Base-by-base conservation (phyloP, 139 green algal species). In the Chlamydomonas sp. region DNA sequence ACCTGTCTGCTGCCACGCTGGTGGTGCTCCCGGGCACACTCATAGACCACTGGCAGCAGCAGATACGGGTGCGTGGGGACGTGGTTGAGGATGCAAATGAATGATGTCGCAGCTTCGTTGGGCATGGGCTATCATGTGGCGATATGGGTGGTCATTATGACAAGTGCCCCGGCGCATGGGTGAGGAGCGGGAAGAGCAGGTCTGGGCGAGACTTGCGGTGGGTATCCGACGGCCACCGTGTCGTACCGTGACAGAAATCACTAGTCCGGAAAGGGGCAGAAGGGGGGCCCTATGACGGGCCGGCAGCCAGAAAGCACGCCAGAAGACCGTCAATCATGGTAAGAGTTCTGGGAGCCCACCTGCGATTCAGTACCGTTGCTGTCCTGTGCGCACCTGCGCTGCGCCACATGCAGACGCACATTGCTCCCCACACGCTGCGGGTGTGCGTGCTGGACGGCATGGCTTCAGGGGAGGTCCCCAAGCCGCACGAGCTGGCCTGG, bases 1-100 rank as follows among this genome's bases (percentile, higher is more conserved):
- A 93, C 82, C 78, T 99, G 72, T 99, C 97, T 0, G 72, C 84
- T 1, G 97, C 98, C 71, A 99, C 98, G 9, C 91, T 99, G 84
- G 90, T 99, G 31, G 93, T 99, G 59, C 94, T 99, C 17, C 98
- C 98, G 5, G 12, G 83, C 0, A 94, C 89, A 1, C 94, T 99
- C 4, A 94, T 99, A 7, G 84, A 90, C 18, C 98, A 99, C 89
- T 99, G 98, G 98, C 79, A 91, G 80, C 66, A 95, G 78, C 96
- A 98, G 87, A 88, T 98, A 73, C 63, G 85, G 71, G 85, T 92
- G 77, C 17, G 83, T 31, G 58, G 81, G 72, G 63, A 49, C 59
- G 59, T 84, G 78, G 31, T 49, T 71, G 66, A 71, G 10, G 66
- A 71, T 71, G 66, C 31, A 49, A 49, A 49, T 49, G 31, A 49